Evolutionary conservation across 2,329 filamentous ascomycete species (phyloP), one percentile per base, ranked within the genome.

Genomic region (Neophaeococcomyces mojaviensis): DNA sequence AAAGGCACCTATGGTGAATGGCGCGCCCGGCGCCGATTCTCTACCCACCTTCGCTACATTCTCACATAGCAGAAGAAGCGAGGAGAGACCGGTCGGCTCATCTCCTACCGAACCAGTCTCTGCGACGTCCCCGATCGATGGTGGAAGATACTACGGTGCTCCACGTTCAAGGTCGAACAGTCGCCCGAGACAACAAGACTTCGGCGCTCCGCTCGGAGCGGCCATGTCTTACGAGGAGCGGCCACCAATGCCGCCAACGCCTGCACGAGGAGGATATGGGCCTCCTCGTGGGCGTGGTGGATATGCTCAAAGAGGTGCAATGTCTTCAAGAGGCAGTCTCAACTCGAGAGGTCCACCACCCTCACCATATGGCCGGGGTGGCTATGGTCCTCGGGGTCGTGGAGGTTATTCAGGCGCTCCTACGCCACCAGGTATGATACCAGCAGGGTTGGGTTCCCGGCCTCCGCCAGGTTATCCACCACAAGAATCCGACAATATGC

Each of bases 1-100:
- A 20, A 73, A 75, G 26, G 70, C 74, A 2, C 76, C 80, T 7
- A 67, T 77, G 37, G 64, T 79, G 18, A 76, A 76, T 59, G 75
- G 76, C 36, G 71, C 72, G 33, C 74, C 78, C 28, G 74, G 67
- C 4, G 68, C 73, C 7, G 67, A 72, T 41, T 70, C 69, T 22
- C 61, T 66, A 2, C 68, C 72, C 10, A 69, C 71, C 10, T 80
- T 72, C 54, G 64, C 68, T 13, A 64, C 66, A 0, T 71, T 68
- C 53, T 60, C 18, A 28, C 41, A 18, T 34, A 38, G 33, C 52
- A 46, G 43, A 38, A 48, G 4, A 47, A 55, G 43, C 24, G 48
- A 56, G 35, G 52, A 55, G 10, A 47, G 46, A 12, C 54, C 22
- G 8, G 26, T 37, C 19, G 32, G 7, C 3, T 8, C 10, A 8